Conservation (phyloP, 345 rosid species). For the Alliaria petiolata region DNA sequence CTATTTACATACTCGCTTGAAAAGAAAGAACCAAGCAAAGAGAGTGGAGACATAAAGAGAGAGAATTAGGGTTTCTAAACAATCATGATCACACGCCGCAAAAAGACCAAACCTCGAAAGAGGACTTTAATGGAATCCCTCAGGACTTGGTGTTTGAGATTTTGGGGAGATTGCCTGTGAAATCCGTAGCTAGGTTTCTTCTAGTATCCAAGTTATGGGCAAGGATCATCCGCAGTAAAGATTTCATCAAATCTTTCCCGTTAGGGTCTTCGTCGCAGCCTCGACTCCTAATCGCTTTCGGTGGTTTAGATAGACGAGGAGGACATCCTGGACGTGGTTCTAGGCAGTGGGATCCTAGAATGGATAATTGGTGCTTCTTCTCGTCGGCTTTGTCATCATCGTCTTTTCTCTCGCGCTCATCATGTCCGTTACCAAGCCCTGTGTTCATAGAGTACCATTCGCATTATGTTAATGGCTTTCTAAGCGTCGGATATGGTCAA, state of each 20-base stretch:
- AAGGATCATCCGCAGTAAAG: neutral
- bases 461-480: neutral
- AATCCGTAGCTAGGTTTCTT: neutral
- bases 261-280: neutral
- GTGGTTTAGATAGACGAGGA: neutral
- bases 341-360: neutral
- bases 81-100: neutral
- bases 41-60: no score
- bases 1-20: no score
- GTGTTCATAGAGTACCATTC: no score
- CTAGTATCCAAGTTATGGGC: constrained; percentile 1
- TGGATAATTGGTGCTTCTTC: neutral
- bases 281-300: neutral
- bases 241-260: neutral
- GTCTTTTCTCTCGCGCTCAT: neutral
- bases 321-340: no score
- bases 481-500: neutral
- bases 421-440: neutral
- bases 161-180: neutral
- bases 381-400: neutral
- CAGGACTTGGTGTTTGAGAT: neutral
- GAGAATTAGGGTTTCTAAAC: neutral
- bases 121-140: neutral
- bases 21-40: no score
- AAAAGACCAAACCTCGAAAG: neutral